These are phyloP conservation scores for Amorphotheca resinae DNA, from an alignment of 495 filamentous ascomycete species.

Conservation along the genomic window DNA sequence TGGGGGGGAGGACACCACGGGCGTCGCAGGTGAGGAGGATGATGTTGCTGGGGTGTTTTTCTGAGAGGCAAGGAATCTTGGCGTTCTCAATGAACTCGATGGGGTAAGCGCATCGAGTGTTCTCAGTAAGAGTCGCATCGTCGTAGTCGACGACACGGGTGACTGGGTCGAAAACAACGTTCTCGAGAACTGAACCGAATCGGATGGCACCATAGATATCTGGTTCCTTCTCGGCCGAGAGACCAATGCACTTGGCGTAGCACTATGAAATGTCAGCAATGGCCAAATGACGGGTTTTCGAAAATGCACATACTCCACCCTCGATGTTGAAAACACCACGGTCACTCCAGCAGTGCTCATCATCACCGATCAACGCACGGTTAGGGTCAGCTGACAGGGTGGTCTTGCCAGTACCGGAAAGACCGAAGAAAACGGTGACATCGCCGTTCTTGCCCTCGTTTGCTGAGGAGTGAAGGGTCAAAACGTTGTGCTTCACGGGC, in stretches of 20 bases:
- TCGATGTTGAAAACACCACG: constrained; percentile 98
- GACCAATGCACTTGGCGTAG: constrained; percentile 97
- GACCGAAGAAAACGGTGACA: constrained; percentile 97
- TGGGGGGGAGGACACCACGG: constrained; percentile 91
- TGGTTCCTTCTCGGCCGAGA: constrained; percentile 96
- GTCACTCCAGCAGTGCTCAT: constrained; percentile 99
- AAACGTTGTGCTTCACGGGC: constrained; percentile 97
- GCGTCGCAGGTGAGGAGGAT: constrained; percentile 97
- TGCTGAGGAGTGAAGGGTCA: constrained; percentile 91
- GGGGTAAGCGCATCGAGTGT: constrained; percentile 94
- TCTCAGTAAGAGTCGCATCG: constrained; percentile 88
- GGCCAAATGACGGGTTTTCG: neutral
- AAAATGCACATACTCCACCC: constrained; percentile 44
- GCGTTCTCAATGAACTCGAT: constrained; percentile 98
- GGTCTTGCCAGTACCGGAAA: constrained; percentile 97
- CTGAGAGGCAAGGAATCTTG: constrained; percentile 87
- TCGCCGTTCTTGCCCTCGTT: constrained; percentile 82
- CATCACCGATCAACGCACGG: constrained; percentile 90
- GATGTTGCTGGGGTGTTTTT: constrained; percentile 90
- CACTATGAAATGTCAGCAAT: constrained; percentile 31
- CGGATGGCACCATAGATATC: constrained; percentile 96
- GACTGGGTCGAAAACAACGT: constrained; percentile 90
- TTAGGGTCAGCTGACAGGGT: constrained; percentile 95
- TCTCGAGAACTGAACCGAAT: constrained; percentile 95
- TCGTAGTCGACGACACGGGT: constrained; percentile 91